Conservation (phyloP, 2,329 filamentous ascomycete species). For the Arachnopeziza araneosa region DNA sequence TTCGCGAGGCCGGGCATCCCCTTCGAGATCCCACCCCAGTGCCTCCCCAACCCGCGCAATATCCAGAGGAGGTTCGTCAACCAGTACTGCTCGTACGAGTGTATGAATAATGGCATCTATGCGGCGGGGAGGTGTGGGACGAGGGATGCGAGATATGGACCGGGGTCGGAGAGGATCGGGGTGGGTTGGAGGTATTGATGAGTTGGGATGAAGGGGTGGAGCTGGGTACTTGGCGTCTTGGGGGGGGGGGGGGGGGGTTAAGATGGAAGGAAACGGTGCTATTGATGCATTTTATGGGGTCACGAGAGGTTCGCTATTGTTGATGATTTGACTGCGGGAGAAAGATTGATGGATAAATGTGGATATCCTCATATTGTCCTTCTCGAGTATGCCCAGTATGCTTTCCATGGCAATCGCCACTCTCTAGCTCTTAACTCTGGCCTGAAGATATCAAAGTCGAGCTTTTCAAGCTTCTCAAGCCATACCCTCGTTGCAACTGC, state of each 20-base stretch:
- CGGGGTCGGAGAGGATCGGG: slow-evolving; percentile 26
- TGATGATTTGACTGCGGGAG: background rate
- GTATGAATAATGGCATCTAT: slow-evolving; percentile 25
- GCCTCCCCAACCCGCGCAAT: slow-evolving; percentile 24
- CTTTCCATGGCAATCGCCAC: slow-evolving; percentile 82
- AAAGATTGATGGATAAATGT: background rate
- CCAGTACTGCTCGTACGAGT: slow-evolving; percentile 25
- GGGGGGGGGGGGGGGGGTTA: too few species aligned
- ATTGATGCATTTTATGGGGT: background rate
- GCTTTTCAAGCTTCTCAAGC: slow-evolving; percentile 68
- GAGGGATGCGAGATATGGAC: slow-evolving; percentile 24
- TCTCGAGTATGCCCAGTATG: slow-evolving; percentile 55
- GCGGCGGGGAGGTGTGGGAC: slow-evolving; percentile 22
- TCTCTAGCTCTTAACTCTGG: slow-evolving; percentile 56
- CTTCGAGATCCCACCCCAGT: slow-evolving; percentile 24
- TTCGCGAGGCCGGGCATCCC: slow-evolving; percentile 14
- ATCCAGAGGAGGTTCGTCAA: slow-evolving; percentile 12
- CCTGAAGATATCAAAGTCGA: slow-evolving; percentile 79
- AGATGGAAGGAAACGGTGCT: background rate
- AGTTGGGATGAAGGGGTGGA: background rate
- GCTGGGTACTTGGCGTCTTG: background rate
- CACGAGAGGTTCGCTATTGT: background rate
- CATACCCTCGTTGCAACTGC: slow-evolving; percentile 74
- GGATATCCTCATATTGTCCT: slow-evolving; percentile 39
- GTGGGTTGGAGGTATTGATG: slow-evolving; percentile 26